phyloP scores from a whole-genome alignment of 805 yeast genomes.

The Grigorovia jiainica region DNA sequence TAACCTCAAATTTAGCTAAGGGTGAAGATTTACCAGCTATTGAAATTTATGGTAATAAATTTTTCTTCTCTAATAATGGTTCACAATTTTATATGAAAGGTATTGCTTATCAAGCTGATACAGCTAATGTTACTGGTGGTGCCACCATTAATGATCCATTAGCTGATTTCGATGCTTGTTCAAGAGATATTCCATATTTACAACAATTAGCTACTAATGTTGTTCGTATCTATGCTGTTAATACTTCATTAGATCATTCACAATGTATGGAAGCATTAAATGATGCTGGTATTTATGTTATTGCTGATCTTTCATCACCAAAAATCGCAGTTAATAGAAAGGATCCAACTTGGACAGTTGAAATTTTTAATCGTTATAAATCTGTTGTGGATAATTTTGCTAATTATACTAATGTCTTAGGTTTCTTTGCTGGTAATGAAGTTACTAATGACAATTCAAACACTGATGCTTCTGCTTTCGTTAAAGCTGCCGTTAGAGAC shows the following conservation, averaged over 20 bases:
- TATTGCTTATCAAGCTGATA: constrained; percentile 70
- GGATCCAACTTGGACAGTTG: constrained; percentile 54
- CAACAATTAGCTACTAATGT: constrained; percentile 55
- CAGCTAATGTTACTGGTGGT: constrained; percentile 38
- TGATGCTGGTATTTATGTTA: constrained; percentile 71
- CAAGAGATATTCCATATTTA: constrained; percentile 67
- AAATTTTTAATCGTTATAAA: constrained; percentile 57
- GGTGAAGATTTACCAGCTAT: constrained; percentile 51
- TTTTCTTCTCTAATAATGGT: constrained; percentile 67
- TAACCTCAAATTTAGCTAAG: constrained; percentile 12
- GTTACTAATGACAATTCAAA: constrained; percentile 58
- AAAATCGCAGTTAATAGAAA: constrained; percentile 50
- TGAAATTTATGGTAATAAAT: constrained; percentile 69
- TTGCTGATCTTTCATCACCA: constrained; percentile 74
- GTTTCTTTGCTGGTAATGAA: constrained; percentile 84
- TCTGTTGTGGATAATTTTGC: constrained; percentile 59
- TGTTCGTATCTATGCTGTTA: constrained; percentile 67
- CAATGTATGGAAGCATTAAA: constrained; percentile 57
- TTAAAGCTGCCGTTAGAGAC: constrained; percentile 78
- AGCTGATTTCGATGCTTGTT: constrained; percentile 51
- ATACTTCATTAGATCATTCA: constrained; percentile 53
- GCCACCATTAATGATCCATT: constrained; percentile 57
- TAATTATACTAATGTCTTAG: constrained; percentile 61
- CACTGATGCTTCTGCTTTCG: constrained; percentile 71
- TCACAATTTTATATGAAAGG: constrained; percentile 72